Evolutionary conservation across 352 stramenopile genomes (phyloP).

Genomic region (Globisporangium irregulare): DNA sequence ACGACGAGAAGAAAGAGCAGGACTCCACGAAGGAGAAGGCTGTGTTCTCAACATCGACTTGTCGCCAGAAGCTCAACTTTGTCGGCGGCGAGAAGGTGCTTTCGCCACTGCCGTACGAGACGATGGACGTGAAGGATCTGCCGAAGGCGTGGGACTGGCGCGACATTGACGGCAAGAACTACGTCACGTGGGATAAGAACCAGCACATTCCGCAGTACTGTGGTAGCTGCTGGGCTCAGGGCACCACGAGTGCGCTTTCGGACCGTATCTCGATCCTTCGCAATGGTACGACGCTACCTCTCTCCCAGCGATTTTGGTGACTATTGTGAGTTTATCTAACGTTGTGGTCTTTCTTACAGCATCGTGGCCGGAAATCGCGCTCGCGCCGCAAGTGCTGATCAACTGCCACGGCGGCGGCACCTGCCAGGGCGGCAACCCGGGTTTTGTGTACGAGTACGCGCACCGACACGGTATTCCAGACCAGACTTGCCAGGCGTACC

Average conservation of each 20-base stretch:
- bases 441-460: slow-evolving; percentile 84
- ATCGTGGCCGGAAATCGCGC: slow-evolving; percentile 77
- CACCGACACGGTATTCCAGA: slow-evolving; percentile 89
- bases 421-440: slow-evolving; percentile 78
- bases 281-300: slow-evolving; percentile 46
- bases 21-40: slow-evolving; percentile 23
- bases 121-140: slow-evolving; percentile 74
- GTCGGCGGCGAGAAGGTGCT: slow-evolving; percentile 62
- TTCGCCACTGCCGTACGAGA: slow-evolving; percentile 72
- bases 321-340: not conserved
- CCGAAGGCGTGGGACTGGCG: slow-evolving; percentile 94
- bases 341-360: slow-evolving; percentile 23
- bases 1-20: slow-evolving; percentile 19
- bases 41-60: slow-evolving; percentile 27
- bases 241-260: slow-evolving; percentile 84
- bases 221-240: slow-evolving; percentile 91
- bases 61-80: slow-evolving; percentile 66
- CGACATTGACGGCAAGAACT: slow-evolving; percentile 93
- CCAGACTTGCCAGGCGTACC: slow-evolving; percentile 91
- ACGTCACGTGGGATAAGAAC: slow-evolving; percentile 98
- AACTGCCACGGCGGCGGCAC: slow-evolving; percentile 81
- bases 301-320: not conserved
- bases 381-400: slow-evolving; percentile 80
- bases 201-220: slow-evolving; percentile 97
- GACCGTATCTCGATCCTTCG: slow-evolving; percentile 91